phyloP scores from a whole-genome alignment of 2,329 filamentous ascomycete species.

The Phoma sp. region DNA sequence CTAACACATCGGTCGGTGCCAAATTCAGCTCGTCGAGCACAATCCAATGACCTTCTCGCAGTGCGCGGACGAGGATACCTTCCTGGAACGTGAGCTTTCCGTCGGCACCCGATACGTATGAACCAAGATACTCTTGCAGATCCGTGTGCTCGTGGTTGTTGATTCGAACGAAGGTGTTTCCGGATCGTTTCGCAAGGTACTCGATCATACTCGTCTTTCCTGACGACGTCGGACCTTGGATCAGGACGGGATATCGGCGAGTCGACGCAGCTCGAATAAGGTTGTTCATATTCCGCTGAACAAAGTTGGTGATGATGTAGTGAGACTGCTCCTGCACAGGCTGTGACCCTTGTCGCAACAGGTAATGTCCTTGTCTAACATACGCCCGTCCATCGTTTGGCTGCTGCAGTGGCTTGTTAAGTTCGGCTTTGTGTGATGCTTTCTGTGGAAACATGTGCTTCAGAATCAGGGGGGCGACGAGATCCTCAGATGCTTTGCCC shows the following conservation, averaged over 20 bases:
- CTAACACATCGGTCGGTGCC: slow-evolving; percentile 94
- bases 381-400: slow-evolving; percentile 80
- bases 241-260: slow-evolving; percentile 86
- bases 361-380: slow-evolving; percentile 88
- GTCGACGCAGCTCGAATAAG: slow-evolving; percentile 93
- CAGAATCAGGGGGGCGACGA: slow-evolving; percentile 80
- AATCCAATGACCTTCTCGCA: slow-evolving; percentile 95
- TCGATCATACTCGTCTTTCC: slow-evolving; percentile 99
- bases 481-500: slow-evolving; percentile 78
- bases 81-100: slow-evolving; percentile 92
- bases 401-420: slow-evolving; percentile 78
- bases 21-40: slow-evolving; percentile 97
- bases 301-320: slow-evolving; percentile 96
- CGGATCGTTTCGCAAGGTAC: slow-evolving; percentile 94
- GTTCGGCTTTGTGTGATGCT: slow-evolving; percentile 72
- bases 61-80: slow-evolving; percentile 88
- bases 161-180: slow-evolving; percentile 96
- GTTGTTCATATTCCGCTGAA: slow-evolving; percentile 93
- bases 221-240: slow-evolving; percentile 95
- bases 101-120: slow-evolving; percentile 85
- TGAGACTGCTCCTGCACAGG: slow-evolving; percentile 75
- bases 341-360: slow-evolving; percentile 80
- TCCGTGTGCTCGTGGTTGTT: slow-evolving; percentile 99
- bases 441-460: slow-evolving; percentile 78
- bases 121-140: slow-evolving; percentile 95